Evolutionary conservation across 1,139 yeast genomes (phyloP).

Genomic region (Debaryomyces robertsiae): DNA sequence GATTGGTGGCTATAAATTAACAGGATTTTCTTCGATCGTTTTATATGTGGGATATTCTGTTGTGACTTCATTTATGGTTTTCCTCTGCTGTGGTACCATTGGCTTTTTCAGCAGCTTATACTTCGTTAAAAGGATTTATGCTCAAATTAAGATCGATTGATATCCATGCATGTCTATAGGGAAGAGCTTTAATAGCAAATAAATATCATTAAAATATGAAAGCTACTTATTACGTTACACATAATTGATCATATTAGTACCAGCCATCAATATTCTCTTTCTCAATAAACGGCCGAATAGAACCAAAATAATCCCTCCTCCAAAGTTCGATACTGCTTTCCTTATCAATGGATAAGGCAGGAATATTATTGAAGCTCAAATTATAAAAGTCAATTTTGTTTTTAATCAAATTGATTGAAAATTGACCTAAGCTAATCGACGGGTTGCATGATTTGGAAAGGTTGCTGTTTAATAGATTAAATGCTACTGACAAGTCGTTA

Average conservation of each 20-base stretch:
- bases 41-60: slow-evolving; percentile 85
- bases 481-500: slow-evolving; percentile 41
- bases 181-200: slow-evolving; percentile 4
- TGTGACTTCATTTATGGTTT: slow-evolving; percentile 69
- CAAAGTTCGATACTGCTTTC: slow-evolving; percentile 26
- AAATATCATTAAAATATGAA: slow-evolving; percentile 9
- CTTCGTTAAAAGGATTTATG: slow-evolving; percentile 78
- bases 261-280: slow-evolving; percentile 43
- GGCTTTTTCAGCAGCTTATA: slow-evolving; percentile 78
- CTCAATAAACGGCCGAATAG: slow-evolving; percentile 34
- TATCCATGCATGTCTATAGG: not conserved
- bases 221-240: slow-evolving; percentile 1
- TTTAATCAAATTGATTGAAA: slow-evolving; percentile 26
- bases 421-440: slow-evolving; percentile 26
- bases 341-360: slow-evolving; percentile 4
- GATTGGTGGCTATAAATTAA: slow-evolving; percentile 63
- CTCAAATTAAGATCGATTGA: slow-evolving; percentile 81
- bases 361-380: slow-evolving; percentile 27
- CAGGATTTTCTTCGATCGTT: slow-evolving; percentile 75
- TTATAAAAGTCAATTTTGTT: slow-evolving; percentile 30
- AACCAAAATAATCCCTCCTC: slow-evolving; percentile 29
- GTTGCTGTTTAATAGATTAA: slow-evolving; percentile 35
- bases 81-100: slow-evolving; percentile 83
- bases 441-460: slow-evolving; percentile 19
- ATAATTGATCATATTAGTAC: slow-evolving; percentile 21